Evolutionary conservation across 108 stramenopile species (phyloP).

Genomic region (Pseudonitzschia multiseries): DNA sequence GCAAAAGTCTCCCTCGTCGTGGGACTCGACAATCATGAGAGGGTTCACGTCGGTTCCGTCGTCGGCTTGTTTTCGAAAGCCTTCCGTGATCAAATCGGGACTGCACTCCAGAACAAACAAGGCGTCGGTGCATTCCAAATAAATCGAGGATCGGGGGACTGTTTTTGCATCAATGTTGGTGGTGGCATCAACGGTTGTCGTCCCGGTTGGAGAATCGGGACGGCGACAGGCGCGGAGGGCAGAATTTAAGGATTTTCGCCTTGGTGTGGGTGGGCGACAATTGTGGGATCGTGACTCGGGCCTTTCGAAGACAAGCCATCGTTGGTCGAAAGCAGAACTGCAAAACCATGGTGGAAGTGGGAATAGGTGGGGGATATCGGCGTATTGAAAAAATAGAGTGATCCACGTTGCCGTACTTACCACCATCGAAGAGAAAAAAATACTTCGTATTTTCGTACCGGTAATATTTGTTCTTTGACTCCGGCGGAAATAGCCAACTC

Average conservation of each 20-base stretch:
- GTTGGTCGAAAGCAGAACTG: slow-evolving; percentile 9
- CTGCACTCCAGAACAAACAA: slow-evolving; percentile 37
- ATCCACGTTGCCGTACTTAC: too few species aligned
- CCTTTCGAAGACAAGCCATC: slow-evolving; percentile 13
- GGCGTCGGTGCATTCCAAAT: slow-evolving; percentile 31
- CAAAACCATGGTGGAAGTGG: background rate
- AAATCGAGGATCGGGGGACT: background rate
- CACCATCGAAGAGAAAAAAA: too few species aligned
- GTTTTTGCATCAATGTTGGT: too few species aligned
- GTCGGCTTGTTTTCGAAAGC: slow-evolving; percentile 23
- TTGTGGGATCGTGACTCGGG: slow-evolving; percentile 23
- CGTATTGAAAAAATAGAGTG: too few species aligned
- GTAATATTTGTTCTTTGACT: too few species aligned
- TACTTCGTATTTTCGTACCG: too few species aligned
- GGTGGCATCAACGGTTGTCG: too few species aligned
- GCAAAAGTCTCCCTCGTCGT: slow-evolving; percentile 30
- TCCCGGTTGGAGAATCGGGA: background rate
- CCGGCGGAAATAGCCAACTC: too few species aligned
- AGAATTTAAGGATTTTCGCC: slow-evolving; percentile 28
- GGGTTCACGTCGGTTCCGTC: slow-evolving; percentile 11
- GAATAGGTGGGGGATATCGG: too few species aligned
- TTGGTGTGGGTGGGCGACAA: slow-evolving; percentile 36
- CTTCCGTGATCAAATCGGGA: slow-evolving; percentile 33
- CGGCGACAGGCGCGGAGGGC: background rate
- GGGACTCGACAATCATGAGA: slow-evolving; percentile 39